phyloP scores from a whole-genome alignment of 495 filamentous ascomycete genomes.

The Daldinia grandis region DNA sequence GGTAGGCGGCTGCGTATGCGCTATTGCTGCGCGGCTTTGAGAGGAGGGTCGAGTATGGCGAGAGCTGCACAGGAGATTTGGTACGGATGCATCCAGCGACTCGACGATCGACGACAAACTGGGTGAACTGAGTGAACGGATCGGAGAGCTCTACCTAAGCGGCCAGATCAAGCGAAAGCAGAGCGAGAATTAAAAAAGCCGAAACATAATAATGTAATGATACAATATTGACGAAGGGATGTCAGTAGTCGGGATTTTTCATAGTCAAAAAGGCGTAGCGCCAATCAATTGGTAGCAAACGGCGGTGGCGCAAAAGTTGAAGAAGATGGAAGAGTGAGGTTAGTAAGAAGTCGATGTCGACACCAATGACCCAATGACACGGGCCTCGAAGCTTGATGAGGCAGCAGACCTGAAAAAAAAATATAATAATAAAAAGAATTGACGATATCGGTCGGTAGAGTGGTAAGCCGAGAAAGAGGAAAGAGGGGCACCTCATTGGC shows the following conservation, averaged over 20 bases:
- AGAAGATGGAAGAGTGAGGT: constrained; percentile 18
- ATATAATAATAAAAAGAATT: constrained; percentile 30
- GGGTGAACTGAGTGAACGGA: neutral
- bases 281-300: constrained; percentile 37
- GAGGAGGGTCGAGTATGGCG: constrained; percentile 38
- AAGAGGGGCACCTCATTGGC: constrained; percentile 35
- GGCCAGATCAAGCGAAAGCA: constrained; percentile 1
- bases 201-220: constrained; percentile 17
- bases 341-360: constrained; percentile 33
- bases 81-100: constrained; percentile 35
- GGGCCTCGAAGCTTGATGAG: constrained; percentile 13
- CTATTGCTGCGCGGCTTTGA: constrained; percentile 39
- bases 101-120: constrained; percentile 19
- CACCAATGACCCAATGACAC: constrained; percentile 21
- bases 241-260: constrained; percentile 24
- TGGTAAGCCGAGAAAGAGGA: constrained; percentile 41
- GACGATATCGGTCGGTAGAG: constrained; percentile 47
- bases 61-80: constrained; percentile 34
- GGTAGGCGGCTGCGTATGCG: constrained; percentile 20
- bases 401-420: constrained; percentile 27
- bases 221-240: constrained; percentile 32
- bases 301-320: constrained; percentile 38
- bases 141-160: constrained; percentile 1
- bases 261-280: constrained; percentile 17
- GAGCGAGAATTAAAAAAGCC: constrained; percentile 8